Evolutionary conservation across 495 filamentous ascomycete genomes (phyloP).

Genomic region (Lentithecium fluviatile): DNA sequence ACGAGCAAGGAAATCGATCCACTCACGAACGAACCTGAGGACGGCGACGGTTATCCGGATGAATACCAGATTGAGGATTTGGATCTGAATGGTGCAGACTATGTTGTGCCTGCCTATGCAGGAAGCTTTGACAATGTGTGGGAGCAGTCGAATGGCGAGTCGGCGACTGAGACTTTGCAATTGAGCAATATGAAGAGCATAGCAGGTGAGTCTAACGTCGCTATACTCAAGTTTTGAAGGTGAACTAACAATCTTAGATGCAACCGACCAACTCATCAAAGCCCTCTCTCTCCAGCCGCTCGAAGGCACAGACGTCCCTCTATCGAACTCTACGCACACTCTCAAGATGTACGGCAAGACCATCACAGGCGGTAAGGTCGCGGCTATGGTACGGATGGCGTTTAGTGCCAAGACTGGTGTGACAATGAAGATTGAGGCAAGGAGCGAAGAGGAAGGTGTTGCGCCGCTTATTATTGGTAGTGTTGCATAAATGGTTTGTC

Average conservation of each 20-base stretch:
- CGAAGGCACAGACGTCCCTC: constrained; percentile 86
- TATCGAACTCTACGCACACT: constrained; percentile 85
- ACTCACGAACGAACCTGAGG: constrained; percentile 88
- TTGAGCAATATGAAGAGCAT: constrained; percentile 89
- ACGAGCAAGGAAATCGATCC: constrained; percentile 98
- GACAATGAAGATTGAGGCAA: constrained; percentile 87
- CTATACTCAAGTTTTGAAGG: not conserved
- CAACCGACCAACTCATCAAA: constrained; percentile 85
- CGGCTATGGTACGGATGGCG: constrained; percentile 86
- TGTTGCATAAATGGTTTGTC: constrained; percentile 63
- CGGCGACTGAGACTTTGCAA: constrained; percentile 88
- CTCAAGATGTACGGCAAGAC: constrained; percentile 97
- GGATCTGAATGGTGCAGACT: constrained; percentile 87
- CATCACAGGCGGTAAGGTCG: constrained; percentile 83
- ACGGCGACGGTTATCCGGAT: constrained; percentile 84
- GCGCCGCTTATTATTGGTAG: constrained; percentile 79
- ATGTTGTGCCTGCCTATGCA: constrained; percentile 88
- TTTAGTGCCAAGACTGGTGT: constrained; percentile 88
- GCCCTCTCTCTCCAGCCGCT: constrained; percentile 87
- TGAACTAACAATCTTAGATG: constrained; percentile 63
- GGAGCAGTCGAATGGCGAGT: constrained; percentile 90
- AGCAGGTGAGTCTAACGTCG: constrained; percentile 62
- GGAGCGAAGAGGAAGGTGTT: constrained; percentile 89
- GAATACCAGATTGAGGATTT: constrained; percentile 97
- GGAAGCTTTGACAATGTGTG: constrained; percentile 96